A percentile compares a stretch with the other conserved stretches of the same genome.
phyloP scores from a whole-genome alignment of 2,329 filamentous ascomycete species.

The Microsporum canis region DNA sequence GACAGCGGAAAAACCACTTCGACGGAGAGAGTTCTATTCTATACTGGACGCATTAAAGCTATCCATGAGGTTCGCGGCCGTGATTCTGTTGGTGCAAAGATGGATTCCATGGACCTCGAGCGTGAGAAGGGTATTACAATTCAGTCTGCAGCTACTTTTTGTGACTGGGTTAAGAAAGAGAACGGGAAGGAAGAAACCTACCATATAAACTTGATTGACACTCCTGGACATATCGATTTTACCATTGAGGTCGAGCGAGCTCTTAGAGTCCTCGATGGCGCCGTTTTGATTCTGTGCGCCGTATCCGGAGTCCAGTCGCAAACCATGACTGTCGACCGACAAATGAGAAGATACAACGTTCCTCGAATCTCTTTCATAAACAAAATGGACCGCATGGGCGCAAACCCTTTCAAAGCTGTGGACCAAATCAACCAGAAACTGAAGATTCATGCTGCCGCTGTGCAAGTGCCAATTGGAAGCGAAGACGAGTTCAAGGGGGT shows the following conservation, averaged over 20 bases:
- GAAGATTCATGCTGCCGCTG: constrained; percentile 79
- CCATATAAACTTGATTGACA: constrained; percentile 98
- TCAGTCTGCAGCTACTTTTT: constrained; percentile 94
- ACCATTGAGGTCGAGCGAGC: constrained; percentile 97
- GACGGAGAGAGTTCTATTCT: constrained; percentile 94
- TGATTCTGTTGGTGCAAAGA: constrained; percentile 92
- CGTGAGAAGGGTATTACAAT: constrained; percentile 98
- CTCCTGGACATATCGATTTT: constrained; percentile 96
- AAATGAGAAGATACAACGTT: constrained; percentile 98
- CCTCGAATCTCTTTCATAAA: constrained; percentile 94
- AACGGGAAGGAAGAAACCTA: constrained; percentile 79
- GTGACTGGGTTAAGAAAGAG: constrained; percentile 85
- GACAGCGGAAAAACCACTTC: constrained; percentile 97
- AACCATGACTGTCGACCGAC: constrained; percentile 93
- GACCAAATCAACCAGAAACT: constrained; percentile 97
- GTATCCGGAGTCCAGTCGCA: constrained; percentile 96
- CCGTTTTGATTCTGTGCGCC: constrained; percentile 96
- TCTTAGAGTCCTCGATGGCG: constrained; percentile 85
- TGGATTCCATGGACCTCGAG: constrained; percentile 99
- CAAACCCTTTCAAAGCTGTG: constrained; percentile 94
- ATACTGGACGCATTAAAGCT: constrained; percentile 89
- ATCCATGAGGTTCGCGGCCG: constrained; percentile 90
- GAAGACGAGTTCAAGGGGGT: constrained; percentile 91
- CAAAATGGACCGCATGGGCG: constrained; percentile 99
- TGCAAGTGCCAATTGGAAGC: constrained; percentile 86